Conservation (phyloP, 345 rosid genomes). For the Eutrema heterophyllum region DNA sequence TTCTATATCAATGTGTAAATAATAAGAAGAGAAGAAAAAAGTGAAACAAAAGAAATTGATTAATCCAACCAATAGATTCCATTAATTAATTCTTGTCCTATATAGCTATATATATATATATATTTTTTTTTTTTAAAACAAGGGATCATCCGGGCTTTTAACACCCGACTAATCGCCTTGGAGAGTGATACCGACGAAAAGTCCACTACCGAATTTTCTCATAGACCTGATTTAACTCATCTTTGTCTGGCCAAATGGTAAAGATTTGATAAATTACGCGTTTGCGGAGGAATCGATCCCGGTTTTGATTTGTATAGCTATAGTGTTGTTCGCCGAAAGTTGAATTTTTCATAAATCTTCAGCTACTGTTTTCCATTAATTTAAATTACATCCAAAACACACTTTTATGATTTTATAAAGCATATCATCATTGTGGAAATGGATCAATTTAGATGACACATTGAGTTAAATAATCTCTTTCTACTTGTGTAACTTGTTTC, state of each 20-base stretch:
- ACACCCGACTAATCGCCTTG: too few species aligned
- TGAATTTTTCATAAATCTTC: neutral
- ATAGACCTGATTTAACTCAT: too few species aligned
- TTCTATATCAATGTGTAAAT: constrained; percentile 2
- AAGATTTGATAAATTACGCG: too few species aligned
- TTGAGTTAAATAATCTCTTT: neutral
- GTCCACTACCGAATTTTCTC: too few species aligned
- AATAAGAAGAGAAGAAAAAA: neutral
- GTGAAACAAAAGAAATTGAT: neutral
- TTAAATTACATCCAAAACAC: constrained; percentile 1
- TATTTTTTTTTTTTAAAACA: too few species aligned
- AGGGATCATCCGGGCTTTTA: too few species aligned
- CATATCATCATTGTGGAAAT: constrained; percentile 1
- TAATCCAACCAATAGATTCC: neutral
- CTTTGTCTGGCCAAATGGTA: too few species aligned
- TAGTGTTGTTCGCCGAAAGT: neutral
- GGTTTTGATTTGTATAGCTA: too few species aligned
- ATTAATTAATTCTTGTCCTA: neutral
- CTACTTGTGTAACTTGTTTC: neutral
- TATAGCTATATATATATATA: too few species aligned
- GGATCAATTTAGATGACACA: neutral
- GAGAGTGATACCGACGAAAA: too few species aligned
- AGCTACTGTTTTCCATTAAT: constrained; percentile 6
- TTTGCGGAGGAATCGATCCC: too few species aligned
- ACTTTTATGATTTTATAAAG: neutral